Conservation (phyloP, 306 rosid species). For the Castanospermum australe region DNA sequence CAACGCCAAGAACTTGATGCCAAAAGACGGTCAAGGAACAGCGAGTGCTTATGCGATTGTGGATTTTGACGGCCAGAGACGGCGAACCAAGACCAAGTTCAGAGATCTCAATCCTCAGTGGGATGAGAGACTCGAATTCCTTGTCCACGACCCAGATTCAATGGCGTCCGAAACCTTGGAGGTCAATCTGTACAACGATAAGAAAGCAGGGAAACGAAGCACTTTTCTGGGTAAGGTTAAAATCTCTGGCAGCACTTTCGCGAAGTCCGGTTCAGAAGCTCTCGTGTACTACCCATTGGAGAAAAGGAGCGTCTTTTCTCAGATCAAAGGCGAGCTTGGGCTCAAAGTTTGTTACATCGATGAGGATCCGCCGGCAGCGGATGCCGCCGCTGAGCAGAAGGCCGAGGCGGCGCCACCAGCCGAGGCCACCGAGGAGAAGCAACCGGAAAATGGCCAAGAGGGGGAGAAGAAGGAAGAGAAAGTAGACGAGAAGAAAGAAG, state of each 20-base stretch:
- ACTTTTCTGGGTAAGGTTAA: conserved; percentile 87
- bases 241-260: conserved; percentile 54
- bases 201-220: conserved; percentile 64
- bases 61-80: conserved; percentile 83
- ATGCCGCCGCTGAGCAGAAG: conserved; percentile 22
- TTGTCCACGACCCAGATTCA: conserved; percentile 54
- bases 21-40: conserved; percentile 96
- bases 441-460: conserved; percentile 21
- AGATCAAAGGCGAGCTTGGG: conserved; percentile 83
- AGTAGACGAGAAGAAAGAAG: conserved; percentile 35
- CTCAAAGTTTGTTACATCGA: conserved; percentile 63
- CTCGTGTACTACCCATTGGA: conserved; percentile 74
- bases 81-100: conserved; percentile 69
- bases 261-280: conserved; percentile 43
- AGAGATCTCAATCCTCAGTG: conserved; percentile 88
- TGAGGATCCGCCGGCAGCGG: conserved; percentile 49
- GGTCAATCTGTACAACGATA: conserved; percentile 78
- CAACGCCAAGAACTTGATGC: conserved; percentile 87
- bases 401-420: not conserved
- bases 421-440: conserved; percentile 34
- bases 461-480: conserved; percentile 34
- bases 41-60: conserved; percentile 90
- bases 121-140: conserved; percentile 85
- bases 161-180: conserved; percentile 60
- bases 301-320: conserved; percentile 88